A percentile compares a stretch with the other conserved stretches of the same genome.
These are phyloP conservation scores for Candida patagonica DNA, from an alignment of 805 yeast genomes.

Conservation along the genomic window DNA sequence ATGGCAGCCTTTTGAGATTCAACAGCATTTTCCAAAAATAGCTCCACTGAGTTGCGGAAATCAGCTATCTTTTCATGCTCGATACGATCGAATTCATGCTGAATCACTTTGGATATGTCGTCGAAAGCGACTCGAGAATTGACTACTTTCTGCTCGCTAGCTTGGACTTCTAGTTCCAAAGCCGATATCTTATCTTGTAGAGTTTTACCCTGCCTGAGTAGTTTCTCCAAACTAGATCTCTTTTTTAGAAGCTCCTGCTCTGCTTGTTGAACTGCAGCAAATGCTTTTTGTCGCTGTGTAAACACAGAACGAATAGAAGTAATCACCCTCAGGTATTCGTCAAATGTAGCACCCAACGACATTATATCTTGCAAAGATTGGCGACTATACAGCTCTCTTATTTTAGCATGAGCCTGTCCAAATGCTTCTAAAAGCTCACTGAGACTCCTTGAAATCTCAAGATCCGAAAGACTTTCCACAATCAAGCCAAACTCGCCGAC, in stretches of 20 bases:
- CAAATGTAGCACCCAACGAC: conserved; percentile 77
- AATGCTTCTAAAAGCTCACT: conserved; percentile 60
- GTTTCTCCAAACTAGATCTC: conserved; percentile 38
- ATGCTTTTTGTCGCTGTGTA: conserved; percentile 56
- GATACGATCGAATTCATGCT: conserved; percentile 54
- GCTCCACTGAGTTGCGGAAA: conserved; percentile 81
- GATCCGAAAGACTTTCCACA: conserved; percentile 52
- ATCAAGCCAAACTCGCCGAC: conserved; percentile 57
- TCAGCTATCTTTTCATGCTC: conserved; percentile 72
- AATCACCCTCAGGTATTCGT: conserved; percentile 73
- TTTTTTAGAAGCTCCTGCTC: conserved; percentile 43
- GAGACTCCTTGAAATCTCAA: conserved; percentile 64
- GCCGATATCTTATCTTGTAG: conserved; percentile 55
- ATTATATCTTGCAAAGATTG: conserved; percentile 77
- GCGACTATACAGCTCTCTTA: conserved; percentile 67
- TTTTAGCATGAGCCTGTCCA: conserved; percentile 58
- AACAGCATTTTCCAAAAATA: conserved; percentile 79
- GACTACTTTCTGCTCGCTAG: conserved; percentile 43
- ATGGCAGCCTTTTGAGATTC: conserved; percentile 83
- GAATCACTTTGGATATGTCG: conserved; percentile 56
- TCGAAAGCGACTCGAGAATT: conserved; percentile 52
- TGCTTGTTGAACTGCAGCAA: conserved; percentile 35
- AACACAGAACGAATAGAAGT: conserved; percentile 67
- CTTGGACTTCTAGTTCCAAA: conserved; percentile 50
- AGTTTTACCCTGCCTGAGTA: conserved; percentile 37